phyloP scores from a whole-genome alignment of 148 eudicot species.

The Nyssa sinensis region DNA sequence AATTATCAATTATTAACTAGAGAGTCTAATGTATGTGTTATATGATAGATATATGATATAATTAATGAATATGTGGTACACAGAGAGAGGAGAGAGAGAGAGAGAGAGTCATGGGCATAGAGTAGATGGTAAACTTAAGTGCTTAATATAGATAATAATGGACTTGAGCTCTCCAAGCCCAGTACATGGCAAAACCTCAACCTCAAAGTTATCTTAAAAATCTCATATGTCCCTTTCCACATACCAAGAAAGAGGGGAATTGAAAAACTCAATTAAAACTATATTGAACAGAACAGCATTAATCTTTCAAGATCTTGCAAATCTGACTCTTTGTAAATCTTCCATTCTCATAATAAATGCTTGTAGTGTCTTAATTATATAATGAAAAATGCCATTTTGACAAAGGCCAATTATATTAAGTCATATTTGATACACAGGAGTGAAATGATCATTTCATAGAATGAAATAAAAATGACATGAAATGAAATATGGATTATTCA shows the following conservation, averaged over 20 bases:
- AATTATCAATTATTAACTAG: too few species aligned
- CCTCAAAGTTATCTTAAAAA: not conserved
- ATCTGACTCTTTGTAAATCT: not conserved
- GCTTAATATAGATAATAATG: not conserved
- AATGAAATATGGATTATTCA: too few species aligned
- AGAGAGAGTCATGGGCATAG: not conserved
- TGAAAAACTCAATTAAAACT: too few species aligned
- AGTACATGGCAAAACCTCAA: not conserved
- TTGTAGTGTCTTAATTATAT: not conserved
- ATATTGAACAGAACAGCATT: not conserved
- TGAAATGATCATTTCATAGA: too few species aligned
- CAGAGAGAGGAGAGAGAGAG: too few species aligned
- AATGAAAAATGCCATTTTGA: not conserved
- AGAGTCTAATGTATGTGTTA: too few species aligned
- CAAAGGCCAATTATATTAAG: not conserved
- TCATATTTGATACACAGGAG: too few species aligned
- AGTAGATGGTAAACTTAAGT: not conserved
- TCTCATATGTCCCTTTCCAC: too few species aligned
- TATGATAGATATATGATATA: too few species aligned
- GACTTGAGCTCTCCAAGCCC: too few species aligned
- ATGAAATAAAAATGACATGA: too few species aligned
- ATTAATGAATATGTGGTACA: too few species aligned
- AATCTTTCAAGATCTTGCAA: not conserved
- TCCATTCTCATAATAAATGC: constrained; percentile 6
- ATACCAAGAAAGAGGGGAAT: not conserved